Evolutionary conservation across 768 basidiomycete species (phyloP).

Genomic region (Mycena sanguinolenta): DNA sequence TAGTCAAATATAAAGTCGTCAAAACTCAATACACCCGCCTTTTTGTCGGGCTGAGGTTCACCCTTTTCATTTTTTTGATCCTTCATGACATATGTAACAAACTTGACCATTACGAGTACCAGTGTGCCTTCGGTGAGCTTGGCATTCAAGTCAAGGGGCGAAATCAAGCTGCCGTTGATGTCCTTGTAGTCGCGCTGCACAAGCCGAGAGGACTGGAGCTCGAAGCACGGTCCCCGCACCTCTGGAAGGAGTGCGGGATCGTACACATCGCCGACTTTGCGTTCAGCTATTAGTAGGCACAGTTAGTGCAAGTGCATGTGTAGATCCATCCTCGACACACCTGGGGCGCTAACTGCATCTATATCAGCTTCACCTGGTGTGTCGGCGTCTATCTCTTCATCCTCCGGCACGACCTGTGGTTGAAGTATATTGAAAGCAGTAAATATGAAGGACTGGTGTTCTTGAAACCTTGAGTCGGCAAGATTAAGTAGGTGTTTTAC

Average conservation of each 20-base stretch:
- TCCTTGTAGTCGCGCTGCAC: slow-evolving; percentile 12
- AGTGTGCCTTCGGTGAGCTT: slow-evolving; percentile 17
- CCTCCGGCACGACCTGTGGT: no score
- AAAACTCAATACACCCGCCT: no score
- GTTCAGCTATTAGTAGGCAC: neutral
- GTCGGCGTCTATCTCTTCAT: no score
- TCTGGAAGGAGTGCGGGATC: slow-evolving; percentile 3
- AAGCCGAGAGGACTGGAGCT: slow-evolving; percentile 5
- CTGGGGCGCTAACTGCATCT: no score
- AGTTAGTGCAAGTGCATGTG: no score
- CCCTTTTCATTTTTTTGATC: neutral
- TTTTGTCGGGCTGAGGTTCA: no score
- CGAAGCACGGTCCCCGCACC: slow-evolving; percentile 2
- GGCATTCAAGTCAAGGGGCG: neutral
- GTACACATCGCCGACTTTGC: slow-evolving; percentile 23
- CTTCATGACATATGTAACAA: neutral
- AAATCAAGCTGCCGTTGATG: slow-evolving; percentile 12
- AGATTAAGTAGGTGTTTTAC: neutral
- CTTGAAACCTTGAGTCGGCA: neutral
- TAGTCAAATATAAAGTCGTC: neutral
- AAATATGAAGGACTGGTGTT: neutral
- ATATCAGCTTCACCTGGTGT: no score
- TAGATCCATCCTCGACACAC: no score
- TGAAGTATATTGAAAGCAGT: neutral
- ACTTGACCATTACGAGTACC: neutral